These are phyloP conservation scores for Claviceps cyperi DNA, from an alignment of 2,329 filamentous ascomycete genomes.

Conservation along the genomic window DNA sequence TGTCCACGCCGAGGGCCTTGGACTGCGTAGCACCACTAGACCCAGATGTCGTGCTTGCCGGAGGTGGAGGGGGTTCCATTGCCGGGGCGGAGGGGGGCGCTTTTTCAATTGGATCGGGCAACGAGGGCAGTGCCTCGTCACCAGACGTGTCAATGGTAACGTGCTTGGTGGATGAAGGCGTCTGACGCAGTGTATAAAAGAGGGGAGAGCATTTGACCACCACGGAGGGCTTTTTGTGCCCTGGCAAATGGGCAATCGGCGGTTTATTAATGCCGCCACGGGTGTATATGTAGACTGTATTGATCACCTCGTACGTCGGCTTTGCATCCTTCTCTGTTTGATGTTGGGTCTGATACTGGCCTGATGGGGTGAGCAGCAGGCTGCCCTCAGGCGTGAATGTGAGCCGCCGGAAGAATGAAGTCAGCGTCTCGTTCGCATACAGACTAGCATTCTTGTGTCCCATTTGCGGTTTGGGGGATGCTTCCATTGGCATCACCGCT, in stretches of 20 bases:
- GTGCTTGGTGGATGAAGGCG: constrained; percentile 57
- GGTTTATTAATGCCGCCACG: constrained; percentile 93
- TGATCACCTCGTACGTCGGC: constrained; percentile 71
- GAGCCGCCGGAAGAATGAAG: constrained; percentile 87
- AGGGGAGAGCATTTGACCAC: constrained; percentile 89
- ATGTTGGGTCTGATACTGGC: constrained; percentile 79
- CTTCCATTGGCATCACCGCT: constrained; percentile 85
- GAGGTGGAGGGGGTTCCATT: constrained; percentile 72
- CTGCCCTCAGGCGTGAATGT: constrained; percentile 94
- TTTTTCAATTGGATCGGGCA: constrained; percentile 69
- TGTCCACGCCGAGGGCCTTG: constrained; percentile 31
- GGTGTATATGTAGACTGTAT: constrained; percentile 97
- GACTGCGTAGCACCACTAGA: constrained; percentile 33
- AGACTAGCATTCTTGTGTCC: constrained; percentile 75
- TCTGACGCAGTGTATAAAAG: constrained; percentile 66
- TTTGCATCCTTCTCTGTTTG: constrained; percentile 52
- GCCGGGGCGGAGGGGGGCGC: constrained; percentile 42
- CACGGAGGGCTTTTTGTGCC: constrained; percentile 95
- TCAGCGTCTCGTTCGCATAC: constrained; percentile 92
- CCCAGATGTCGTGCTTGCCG: constrained; percentile 36
- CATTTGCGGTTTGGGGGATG: constrained; percentile 65
- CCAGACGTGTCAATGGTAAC: constrained; percentile 89
- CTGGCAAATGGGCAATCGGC: constrained; percentile 84
- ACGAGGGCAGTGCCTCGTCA: constrained; percentile 67
- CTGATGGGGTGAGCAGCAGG: constrained; percentile 82